These are phyloP conservation scores for Cutaneotrichosporon mucoides DNA, from an alignment of 1,284 basidiomycete genomes.

Conservation along the genomic window DNA sequence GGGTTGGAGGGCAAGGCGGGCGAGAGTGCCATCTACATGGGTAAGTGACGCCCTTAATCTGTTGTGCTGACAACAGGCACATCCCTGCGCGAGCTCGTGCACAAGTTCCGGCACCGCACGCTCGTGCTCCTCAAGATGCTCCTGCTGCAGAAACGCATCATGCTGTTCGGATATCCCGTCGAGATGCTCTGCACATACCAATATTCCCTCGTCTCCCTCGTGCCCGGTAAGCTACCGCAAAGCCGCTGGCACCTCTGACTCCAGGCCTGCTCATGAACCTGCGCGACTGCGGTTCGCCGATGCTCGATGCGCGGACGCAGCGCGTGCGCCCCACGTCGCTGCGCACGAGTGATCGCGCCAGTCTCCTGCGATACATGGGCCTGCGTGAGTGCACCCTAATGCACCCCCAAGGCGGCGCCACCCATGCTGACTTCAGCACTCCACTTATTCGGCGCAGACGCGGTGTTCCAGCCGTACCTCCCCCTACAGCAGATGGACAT, in stretches of 20 bases:
- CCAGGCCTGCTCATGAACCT: constrained; percentile 77
- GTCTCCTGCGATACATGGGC: constrained; percentile 86
- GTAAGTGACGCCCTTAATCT: constrained; percentile 16
- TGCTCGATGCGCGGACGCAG: constrained; percentile 61
- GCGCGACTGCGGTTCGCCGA: constrained; percentile 87
- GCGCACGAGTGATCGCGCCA: constrained; percentile 82
- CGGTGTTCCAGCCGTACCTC: constrained; percentile 97
- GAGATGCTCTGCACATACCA: constrained; percentile 96
- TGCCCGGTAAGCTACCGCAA: constrained; percentile 59
- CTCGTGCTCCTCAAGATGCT: constrained; percentile 92
- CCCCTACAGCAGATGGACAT: constrained; percentile 94
- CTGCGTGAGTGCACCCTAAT: constrained; percentile 61
- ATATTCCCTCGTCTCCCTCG: constrained; percentile 83
- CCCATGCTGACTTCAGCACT: constrained; percentile 26
- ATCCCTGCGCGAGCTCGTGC: constrained; percentile 84
- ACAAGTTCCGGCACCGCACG: constrained; percentile 88
- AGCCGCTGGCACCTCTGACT: background rate
- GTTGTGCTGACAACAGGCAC: constrained; percentile 58
- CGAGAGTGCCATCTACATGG: constrained; percentile 48
- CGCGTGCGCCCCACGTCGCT: constrained; percentile 69
- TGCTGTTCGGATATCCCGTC: constrained; percentile 96
- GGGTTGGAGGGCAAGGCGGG: constrained; percentile 40
- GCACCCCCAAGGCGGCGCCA: no score
- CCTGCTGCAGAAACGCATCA: constrained; percentile 87
- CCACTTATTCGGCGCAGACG: constrained; percentile 73